Percentiles rank a stretch among this genome's conserved stretches.
Conservation (phyloP, 108 stramenopile genomes). For the Nitzschia sp. region DNA sequence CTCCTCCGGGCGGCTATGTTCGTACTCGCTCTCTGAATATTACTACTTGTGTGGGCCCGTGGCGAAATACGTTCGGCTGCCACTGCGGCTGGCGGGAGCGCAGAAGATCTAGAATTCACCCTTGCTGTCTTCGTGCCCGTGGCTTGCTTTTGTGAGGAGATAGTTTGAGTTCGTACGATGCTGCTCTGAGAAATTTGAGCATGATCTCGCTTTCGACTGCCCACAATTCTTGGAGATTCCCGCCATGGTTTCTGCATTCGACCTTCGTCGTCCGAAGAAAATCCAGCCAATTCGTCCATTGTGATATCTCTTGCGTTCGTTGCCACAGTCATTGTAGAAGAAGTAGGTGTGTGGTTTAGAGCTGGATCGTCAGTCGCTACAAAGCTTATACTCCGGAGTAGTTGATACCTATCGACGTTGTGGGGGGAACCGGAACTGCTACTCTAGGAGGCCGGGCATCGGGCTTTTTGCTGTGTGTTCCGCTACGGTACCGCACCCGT, state of each 20-base stretch:
- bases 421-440: too few species aligned
- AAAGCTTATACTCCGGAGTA: too few species aligned
- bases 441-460: too few species aligned
- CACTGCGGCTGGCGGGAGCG: too few species aligned
- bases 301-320: neutral
- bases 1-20: too few species aligned
- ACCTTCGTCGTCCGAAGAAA: constrained; percentile 3
- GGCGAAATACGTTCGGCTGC: neutral
- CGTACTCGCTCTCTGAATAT: too few species aligned
- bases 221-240: neutral
- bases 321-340: neutral
- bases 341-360: constrained; percentile 26
- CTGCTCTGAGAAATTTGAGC: neutral
- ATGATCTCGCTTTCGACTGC: neutral
- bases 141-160: neutral
- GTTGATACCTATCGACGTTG: too few species aligned
- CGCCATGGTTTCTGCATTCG: too few species aligned
- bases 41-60: neutral
- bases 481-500: too few species aligned
- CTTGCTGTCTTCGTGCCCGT: too few species aligned
- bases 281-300: neutral
- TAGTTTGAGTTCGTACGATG: neutral
- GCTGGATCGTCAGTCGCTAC: constrained; percentile 69
- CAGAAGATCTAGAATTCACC: too few species aligned
- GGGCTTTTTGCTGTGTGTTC: too few species aligned